Percentiles rank a stretch among this genome's conserved stretches.
Conservation (phyloP, 2,329 filamentous ascomycete genomes). For the Lachnellula suecica region DNA sequence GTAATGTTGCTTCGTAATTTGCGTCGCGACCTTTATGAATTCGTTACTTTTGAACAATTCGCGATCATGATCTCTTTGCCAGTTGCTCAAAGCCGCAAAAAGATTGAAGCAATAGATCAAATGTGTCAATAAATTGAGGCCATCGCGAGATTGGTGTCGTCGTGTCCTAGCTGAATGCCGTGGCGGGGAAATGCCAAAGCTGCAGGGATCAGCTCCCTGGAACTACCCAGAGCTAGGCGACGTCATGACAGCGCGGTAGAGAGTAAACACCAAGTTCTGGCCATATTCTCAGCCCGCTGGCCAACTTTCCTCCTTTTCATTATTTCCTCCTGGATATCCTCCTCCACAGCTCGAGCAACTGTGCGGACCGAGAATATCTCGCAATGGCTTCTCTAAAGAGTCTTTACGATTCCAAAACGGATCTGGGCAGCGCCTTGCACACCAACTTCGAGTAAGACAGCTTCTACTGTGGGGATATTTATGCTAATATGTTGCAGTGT, state of each 20-base stretch:
- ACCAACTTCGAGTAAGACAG: constrained; percentile 42
- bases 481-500: constrained; percentile 50
- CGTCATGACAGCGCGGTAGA: constrained; percentile 8
- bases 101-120: no score
- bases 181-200: constrained; percentile 3
- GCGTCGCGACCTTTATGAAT: no score
- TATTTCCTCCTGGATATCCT: constrained; percentile 5
- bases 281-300: constrained; percentile 1
- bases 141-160: neutral
- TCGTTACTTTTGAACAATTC: no score
- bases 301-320: constrained; percentile 15
- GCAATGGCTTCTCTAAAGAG: constrained; percentile 28
- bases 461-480: neutral
- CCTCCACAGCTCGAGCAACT: constrained; percentile 6
- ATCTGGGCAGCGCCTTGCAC: constrained; percentile 22
- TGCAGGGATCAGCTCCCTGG: constrained; percentile 14
- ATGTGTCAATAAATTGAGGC: neutral
- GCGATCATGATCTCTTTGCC: no score
- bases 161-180: neutral
- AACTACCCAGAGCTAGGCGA: no score
- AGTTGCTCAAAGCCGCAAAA: no score
- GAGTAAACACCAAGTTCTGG: neutral
- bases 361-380: constrained; percentile 6
- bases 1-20: no score
- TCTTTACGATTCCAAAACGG: constrained; percentile 22